Evolutionary conservation across 2,329 filamentous ascomycete genomes (phyloP).

Genomic region (Fusarium euwallaceae): DNA sequence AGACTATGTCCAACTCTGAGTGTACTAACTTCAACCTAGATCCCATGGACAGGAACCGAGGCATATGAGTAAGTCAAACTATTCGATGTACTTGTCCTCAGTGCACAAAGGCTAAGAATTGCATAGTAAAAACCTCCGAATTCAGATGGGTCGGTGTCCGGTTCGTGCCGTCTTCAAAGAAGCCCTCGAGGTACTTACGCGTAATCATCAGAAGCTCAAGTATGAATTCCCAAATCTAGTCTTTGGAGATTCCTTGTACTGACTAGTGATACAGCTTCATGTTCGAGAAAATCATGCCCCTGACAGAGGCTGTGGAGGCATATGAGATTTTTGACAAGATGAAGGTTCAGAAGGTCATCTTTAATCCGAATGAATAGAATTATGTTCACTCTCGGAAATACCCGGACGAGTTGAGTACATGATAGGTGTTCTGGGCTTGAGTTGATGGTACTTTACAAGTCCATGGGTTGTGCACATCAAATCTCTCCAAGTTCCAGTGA

Average conservation of each 20-base stretch:
- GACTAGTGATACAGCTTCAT: neutral
- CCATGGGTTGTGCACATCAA: neutral
- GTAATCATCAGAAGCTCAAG: neutral
- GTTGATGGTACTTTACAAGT: neutral
- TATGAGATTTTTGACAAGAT: neutral
- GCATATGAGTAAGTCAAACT: neutral
- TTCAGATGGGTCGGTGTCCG: neutral
- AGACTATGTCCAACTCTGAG: neutral
- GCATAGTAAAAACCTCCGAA: neutral
- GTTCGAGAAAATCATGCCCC: neutral
- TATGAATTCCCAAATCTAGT: neutral
- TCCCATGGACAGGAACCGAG: neutral
- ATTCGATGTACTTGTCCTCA: neutral
- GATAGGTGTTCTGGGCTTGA: neutral
- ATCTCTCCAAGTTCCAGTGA: neutral
- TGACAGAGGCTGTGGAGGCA: neutral
- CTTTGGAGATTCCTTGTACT: neutral
- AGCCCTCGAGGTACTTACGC: neutral
- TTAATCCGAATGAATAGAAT: neutral
- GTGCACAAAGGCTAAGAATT: neutral
- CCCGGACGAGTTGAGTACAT: neutral
- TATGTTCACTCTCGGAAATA: neutral
- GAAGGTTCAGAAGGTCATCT: neutral
- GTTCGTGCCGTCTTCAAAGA: neutral
- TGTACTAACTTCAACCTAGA: neutral